Percentiles rank a stretch among this genome's conserved stretches.
Conservation (phyloP, 83 land plant species). For the Thuja plicata region DNA sequence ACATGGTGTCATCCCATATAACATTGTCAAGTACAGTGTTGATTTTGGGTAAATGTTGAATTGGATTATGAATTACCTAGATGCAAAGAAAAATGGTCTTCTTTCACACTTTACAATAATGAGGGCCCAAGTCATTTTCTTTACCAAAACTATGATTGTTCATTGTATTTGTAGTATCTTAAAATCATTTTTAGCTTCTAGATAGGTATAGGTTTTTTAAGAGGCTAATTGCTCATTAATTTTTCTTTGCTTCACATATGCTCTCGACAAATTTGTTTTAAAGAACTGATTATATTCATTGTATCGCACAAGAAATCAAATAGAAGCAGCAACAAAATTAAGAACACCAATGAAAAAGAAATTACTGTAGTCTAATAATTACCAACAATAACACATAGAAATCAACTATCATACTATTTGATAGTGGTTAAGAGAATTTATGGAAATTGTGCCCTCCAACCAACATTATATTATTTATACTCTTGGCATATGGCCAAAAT, state of each 20-base stretch:
- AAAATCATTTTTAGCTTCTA: not conserved
- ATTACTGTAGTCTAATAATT: too few relatives aligned
- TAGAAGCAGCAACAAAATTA: too few relatives aligned
- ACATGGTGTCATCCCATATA: not conserved
- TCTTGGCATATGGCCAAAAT: not conserved
- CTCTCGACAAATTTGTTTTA: not conserved
- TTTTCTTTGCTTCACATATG: not conserved
- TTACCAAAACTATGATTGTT: slow-evolving; percentile 55
- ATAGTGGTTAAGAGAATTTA: too few relatives aligned
- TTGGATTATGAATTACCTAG: slow-evolving; percentile 60
- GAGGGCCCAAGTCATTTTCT: slow-evolving; percentile 33
- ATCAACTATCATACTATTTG: too few relatives aligned
- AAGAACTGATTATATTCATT: not conserved
- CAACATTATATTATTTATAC: not conserved
- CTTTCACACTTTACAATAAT: slow-evolving; percentile 46
- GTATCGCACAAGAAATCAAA: not conserved
- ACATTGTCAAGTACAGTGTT: slow-evolving; percentile 30
- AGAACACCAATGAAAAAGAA: too few relatives aligned
- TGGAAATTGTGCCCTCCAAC: too few relatives aligned
- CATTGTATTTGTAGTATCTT: slow-evolving; percentile 26
- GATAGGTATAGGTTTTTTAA: not conserved
- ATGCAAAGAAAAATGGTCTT: slow-evolving; percentile 52
- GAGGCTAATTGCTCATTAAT: not conserved
- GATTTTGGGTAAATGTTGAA: slow-evolving; percentile 57
- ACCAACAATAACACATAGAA: too few relatives aligned